Evolutionary conservation across 2,329 filamentous ascomycete species (phyloP), one percentile per base, ranked within the genome.

Genomic region (Alternaria viburni): DNA sequence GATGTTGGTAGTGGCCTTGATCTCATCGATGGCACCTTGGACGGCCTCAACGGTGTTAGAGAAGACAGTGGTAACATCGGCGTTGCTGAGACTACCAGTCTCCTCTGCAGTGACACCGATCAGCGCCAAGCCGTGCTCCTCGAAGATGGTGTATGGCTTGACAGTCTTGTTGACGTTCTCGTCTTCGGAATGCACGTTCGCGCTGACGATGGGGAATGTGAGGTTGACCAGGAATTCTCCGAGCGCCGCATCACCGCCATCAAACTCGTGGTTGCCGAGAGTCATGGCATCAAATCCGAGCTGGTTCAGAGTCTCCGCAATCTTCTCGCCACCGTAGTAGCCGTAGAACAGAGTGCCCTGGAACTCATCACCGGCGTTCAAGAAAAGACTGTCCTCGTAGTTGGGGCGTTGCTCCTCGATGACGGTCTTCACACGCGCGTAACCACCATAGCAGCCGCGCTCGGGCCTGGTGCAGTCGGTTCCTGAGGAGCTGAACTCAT

Each of bases 351-450:
- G 82, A 0, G 89, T 91, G 57, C 89, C 89, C 69, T 90, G 87
- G 74, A 91, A 91, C 74, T 91, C 89, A 69, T 91, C 89, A n/a
- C 89, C 89, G 3, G 86, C 87, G 59, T 91, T 89, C 49, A 91
- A 80, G 80, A 87, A 86, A 15, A 91, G 81, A 59, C 86, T 87
- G 72, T 90, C 86, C n/a, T 86, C 84, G 71, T 89, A 82, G 28
- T 83, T 81, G 6, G 86, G 83, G 28, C 88, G 84, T 25, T 87
- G 83, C 69, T 85, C 82, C 57, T 89, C 84, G 41, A 90, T 80
- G 6, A 87, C 83, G 19, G 84, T 83, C 81, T 89, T 89, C 75
- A 91, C 86, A 60, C 89, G 86, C 1, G 89, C 83, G 66, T 90
- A 90, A 28, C 89, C 89, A 25, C 89, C 89, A 61, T 84, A 89